phyloP scores from a whole-genome alignment of 2,329 filamentous ascomycete genomes.

The Fusarium sp. region DNA sequence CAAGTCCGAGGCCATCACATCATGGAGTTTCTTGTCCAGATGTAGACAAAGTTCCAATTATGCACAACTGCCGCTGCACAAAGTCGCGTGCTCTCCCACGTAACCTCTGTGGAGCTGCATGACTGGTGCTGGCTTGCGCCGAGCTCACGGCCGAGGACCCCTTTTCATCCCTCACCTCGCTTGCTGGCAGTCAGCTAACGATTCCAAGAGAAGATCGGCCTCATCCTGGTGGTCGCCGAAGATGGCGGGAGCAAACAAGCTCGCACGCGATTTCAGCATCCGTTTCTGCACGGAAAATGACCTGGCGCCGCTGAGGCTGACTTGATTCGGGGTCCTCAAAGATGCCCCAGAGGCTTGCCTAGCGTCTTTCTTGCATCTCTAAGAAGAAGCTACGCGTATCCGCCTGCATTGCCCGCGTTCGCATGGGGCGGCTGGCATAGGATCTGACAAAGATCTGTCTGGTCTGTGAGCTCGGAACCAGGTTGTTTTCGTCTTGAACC shows the following conservation, averaged over 20 bases:
- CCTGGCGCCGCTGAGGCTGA: constrained; percentile 33
- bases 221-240: constrained; percentile 24
- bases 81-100: constrained; percentile 39
- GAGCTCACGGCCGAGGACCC: constrained; percentile 38
- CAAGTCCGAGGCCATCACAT: constrained; percentile 30
- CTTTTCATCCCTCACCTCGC: constrained; percentile 38
- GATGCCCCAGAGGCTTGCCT: constrained; percentile 28
- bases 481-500: constrained; percentile 10
- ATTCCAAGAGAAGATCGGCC: constrained; percentile 33
- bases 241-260: constrained; percentile 19
- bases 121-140: constrained; percentile 35
- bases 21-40: constrained; percentile 31
- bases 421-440: constrained; percentile 24
- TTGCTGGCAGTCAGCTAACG: constrained; percentile 26
- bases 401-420: constrained; percentile 14
- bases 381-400: constrained; percentile 8
- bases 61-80: constrained; percentile 35
- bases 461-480: constrained; percentile 1
- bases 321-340: constrained; percentile 14
- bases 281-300: constrained; percentile 1
- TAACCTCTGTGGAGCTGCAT: constrained; percentile 27
- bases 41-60: constrained; percentile 18
- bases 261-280: constrained; percentile 10
- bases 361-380: constrained; percentile 15
- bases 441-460: constrained; percentile 38